phyloP scores from a whole-genome alignment of 208 protist genomes.

The Kentomonas sorsogonicus region DNA sequence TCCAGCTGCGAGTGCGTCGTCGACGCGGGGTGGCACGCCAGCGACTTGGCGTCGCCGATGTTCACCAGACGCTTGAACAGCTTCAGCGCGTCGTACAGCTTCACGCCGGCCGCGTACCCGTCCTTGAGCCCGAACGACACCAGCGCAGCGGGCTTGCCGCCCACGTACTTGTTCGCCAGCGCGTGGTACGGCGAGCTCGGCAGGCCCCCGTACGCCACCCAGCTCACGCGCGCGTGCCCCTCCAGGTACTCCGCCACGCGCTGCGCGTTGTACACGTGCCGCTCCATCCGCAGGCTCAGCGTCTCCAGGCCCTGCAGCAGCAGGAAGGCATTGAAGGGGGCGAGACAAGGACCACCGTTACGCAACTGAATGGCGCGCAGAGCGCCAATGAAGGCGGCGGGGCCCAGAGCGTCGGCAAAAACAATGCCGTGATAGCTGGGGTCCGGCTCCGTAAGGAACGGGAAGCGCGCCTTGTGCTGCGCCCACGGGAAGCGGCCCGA shows the following conservation, averaged over 20 bases:
- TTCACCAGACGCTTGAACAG: slow-evolving; percentile 20
- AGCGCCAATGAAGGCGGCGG: not conserved
- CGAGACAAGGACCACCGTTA: slow-evolving; percentile 39
- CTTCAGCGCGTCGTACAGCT: slow-evolving; percentile 41
- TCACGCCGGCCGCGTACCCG: slow-evolving; percentile 8
- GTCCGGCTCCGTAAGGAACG: slow-evolving; percentile 33
- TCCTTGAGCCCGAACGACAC: slow-evolving; percentile 26
- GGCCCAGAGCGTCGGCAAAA: slow-evolving; percentile 2
- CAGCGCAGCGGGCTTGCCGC: slow-evolving; percentile 9
- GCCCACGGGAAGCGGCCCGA: slow-evolving; percentile 42
- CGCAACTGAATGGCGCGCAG: not conserved
- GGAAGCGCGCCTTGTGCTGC: slow-evolving; percentile 23
- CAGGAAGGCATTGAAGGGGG: slow-evolving; percentile 80
- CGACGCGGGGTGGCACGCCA: slow-evolving; percentile 13
- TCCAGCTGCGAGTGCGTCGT: slow-evolving; percentile 87
- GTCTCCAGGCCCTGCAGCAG: slow-evolving; percentile 81
- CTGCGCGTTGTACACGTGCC: slow-evolving; percentile 25
- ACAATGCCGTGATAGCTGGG: slow-evolving; percentile 22
- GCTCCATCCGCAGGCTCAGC: slow-evolving; percentile 65
- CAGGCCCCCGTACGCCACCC: slow-evolving; percentile 2
- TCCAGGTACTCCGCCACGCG: slow-evolving; percentile 28
- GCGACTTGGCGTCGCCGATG: slow-evolving; percentile 11
- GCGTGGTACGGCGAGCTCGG: slow-evolving; percentile 3
- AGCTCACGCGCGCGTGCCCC: slow-evolving; percentile 7
- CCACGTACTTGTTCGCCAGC: slow-evolving; percentile 8